A percentile compares a stretch with the other conserved stretches of the same genome.
Conservation (phyloP, 2,329 filamentous ascomycete species). For the Aspergillus tanneri region DNA sequence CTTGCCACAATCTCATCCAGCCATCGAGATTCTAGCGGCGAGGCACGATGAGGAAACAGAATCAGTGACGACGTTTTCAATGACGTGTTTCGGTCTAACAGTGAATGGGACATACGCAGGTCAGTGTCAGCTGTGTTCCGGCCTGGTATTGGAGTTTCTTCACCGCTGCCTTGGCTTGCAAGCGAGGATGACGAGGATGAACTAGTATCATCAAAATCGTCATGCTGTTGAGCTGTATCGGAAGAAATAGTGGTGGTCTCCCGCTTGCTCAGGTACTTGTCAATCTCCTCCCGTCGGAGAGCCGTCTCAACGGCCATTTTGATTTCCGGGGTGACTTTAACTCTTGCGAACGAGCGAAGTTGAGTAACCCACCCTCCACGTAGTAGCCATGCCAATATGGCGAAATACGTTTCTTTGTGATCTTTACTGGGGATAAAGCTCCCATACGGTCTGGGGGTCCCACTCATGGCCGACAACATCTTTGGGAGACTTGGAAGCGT, state of each 20-base stretch:
- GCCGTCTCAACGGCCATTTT: constrained; percentile 75
- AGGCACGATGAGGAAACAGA: constrained; percentile 74
- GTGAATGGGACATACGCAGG: constrained; percentile 33
- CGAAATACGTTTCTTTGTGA: constrained; percentile 82
- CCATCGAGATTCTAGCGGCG: constrained; percentile 73
- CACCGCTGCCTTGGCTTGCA: constrained; percentile 39
- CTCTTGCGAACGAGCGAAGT: constrained; percentile 85
- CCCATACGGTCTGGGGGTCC: constrained; percentile 78
- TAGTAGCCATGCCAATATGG: constrained; percentile 90
- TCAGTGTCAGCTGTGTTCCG: constrained; percentile 27
- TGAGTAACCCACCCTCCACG: constrained; percentile 92
- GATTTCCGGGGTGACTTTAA: constrained; percentile 79
- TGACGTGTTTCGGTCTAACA: constrained; percentile 34
- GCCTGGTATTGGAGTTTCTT: constrained; percentile 38
- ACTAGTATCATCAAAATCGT: constrained; percentile 27
- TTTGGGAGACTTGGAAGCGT: constrained; percentile 79
- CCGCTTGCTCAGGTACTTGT: constrained; percentile 37
- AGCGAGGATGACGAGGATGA: constrained; percentile 43
- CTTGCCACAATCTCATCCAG: constrained; percentile 49
- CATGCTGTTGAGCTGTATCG: constrained; percentile 13
- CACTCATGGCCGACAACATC: constrained; percentile 81
- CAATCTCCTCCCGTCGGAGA: constrained; percentile 64
- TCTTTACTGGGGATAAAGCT: constrained; percentile 81
- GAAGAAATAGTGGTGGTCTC: constrained; percentile 26
- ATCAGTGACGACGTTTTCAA: constrained; percentile 63